Evolutionary conservation across 768 basidiomycete species (phyloP).

Genomic region (Tricholoma furcatifolium): DNA sequence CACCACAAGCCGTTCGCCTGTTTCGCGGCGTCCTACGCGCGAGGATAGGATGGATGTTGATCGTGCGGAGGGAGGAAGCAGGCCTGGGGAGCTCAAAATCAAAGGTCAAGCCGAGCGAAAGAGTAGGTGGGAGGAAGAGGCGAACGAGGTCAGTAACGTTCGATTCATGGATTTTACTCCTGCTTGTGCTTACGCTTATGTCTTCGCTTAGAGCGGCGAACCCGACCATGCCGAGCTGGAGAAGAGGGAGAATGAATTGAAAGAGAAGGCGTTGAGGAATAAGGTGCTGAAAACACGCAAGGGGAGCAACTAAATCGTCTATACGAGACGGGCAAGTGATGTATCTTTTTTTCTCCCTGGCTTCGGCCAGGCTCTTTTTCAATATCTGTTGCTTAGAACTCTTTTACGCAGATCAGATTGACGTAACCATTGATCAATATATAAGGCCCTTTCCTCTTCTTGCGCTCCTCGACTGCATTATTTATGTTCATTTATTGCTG

Average conservation of each 20-base stretch:
- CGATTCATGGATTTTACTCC: slow-evolving; percentile 13
- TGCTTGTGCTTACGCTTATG: slow-evolving; percentile 1
- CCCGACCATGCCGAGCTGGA: slow-evolving; percentile 48
- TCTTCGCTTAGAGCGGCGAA: slow-evolving; percentile 18
- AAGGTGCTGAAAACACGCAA: slow-evolving; percentile 77
- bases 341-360: slow-evolving; percentile 1
- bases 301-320: slow-evolving; percentile 21
- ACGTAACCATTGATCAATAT: slow-evolving; percentile 10
- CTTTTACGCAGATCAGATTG: slow-evolving; percentile 15
- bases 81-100: slow-evolving; percentile 61
- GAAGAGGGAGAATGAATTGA: slow-evolving; percentile 74
- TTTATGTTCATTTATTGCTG: slow-evolving; percentile 5
- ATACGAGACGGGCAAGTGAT: slow-evolving; percentile 15
- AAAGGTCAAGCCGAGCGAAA: slow-evolving; percentile 67
- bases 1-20: slow-evolving; percentile 22
- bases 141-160: slow-evolving; percentile 22
- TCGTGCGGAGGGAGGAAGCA: slow-evolving; percentile 15
- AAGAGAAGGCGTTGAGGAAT: slow-evolving; percentile 78
- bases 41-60: slow-evolving; percentile 38
- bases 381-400: slow-evolving; percentile 15
- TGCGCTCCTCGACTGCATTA: background rate
- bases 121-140: slow-evolving; percentile 51
- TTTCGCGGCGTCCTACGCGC: slow-evolving; percentile 19
- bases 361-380: slow-evolving; percentile 3
- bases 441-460: background rate